Percentiles rank a stretch among this genome's conserved stretches.
Evolutionary conservation across 768 basidiomycete genomes (phyloP).

Genomic region (Termitomyces sp.): DNA sequence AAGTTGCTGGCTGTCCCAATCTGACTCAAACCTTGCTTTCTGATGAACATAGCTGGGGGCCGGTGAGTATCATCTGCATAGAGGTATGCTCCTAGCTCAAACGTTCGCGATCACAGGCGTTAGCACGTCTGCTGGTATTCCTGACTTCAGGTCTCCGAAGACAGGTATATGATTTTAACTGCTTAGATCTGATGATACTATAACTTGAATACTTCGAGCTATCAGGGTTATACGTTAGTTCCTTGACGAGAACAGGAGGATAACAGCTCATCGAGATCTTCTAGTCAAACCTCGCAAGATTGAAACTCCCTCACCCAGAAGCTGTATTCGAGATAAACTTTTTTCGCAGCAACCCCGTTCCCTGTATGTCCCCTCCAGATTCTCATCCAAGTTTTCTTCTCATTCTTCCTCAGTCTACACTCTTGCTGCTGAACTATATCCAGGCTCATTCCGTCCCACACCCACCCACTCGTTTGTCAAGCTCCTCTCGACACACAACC

Average conservation of each 20-base stretch:
- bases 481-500: conserved; percentile 61
- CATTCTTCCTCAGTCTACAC: conserved; percentile 61
- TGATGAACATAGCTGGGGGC: conserved; percentile 50
- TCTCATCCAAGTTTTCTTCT: background rate
- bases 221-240: conserved; percentile 49
- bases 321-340: conserved; percentile 92
- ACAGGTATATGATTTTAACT: conserved; percentile 48
- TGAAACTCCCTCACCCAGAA: conserved; percentile 87
- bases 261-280: background rate
- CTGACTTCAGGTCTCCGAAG: conserved; percentile 83
- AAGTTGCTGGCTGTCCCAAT: background rate
- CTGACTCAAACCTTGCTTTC: background rate
- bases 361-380: conserved; percentile 46
- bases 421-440: conserved; percentile 89
- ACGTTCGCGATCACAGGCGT: conserved; percentile 39
- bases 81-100: too few species aligned
- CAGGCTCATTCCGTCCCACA: conserved; percentile 86
- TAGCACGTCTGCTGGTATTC: conserved; percentile 78
- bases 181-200: background rate
- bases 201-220: background rate
- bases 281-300: conserved; percentile 69
- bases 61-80: conserved; percentile 32
- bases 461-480: conserved; percentile 86
- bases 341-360: conserved; percentile 74
- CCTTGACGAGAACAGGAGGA: background rate